A percentile compares a stretch with the other conserved stretches of the same genome.
Evolutionary conservation across 2,329 filamentous ascomycete species (phyloP).

Genomic region (Sporothrix brasiliensis): DNA sequence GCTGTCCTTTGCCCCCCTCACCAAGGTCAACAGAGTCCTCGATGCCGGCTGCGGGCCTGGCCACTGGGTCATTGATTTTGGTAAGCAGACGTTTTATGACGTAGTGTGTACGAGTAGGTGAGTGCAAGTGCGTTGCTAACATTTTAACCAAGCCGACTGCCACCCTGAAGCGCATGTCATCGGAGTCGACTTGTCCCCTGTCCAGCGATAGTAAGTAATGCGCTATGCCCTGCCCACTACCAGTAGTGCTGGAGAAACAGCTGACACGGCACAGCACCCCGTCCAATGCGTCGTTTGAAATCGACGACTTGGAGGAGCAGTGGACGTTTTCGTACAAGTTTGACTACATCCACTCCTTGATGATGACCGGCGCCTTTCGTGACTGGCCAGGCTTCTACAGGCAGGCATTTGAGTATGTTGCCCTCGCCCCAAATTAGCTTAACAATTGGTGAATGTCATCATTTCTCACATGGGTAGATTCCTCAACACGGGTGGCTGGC

Average conservation of each 20-base stretch:
- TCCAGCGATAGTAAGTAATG: conserved; percentile 38
- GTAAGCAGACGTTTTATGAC: conserved; percentile 31
- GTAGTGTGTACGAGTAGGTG: background rate
- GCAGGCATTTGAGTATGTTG: conserved; percentile 38
- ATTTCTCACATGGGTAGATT: conserved; percentile 31
- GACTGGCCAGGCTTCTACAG: conserved; percentile 39
- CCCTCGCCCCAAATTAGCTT: no score
- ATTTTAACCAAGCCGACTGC: conserved; percentile 35
- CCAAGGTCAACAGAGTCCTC: conserved; percentile 48
- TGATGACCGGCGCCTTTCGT: conserved; percentile 41
- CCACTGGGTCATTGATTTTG: conserved; percentile 41
- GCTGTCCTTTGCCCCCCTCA: conserved; percentile 50
- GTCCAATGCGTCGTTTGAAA: conserved; percentile 39
- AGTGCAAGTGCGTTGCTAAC: background rate
- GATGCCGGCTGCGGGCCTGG: conserved; percentile 56
- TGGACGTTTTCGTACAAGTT: conserved; percentile 41
- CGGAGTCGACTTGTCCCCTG: conserved; percentile 39
- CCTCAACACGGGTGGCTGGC: conserved; percentile 37
- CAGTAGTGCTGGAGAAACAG: background rate
- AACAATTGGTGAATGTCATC: background rate
- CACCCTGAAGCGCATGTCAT: conserved; percentile 40
- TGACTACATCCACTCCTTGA: conserved; percentile 40
- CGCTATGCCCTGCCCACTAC: background rate
- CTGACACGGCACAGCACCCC: conserved; percentile 33
- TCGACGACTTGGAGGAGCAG: conserved; percentile 40